A percentile compares a stretch with the other conserved stretches of the same genome.
These are phyloP conservation scores for Flueggea neowawraea DNA, from an alignment of 441 rosid genomes.

Conservation along the genomic window DNA sequence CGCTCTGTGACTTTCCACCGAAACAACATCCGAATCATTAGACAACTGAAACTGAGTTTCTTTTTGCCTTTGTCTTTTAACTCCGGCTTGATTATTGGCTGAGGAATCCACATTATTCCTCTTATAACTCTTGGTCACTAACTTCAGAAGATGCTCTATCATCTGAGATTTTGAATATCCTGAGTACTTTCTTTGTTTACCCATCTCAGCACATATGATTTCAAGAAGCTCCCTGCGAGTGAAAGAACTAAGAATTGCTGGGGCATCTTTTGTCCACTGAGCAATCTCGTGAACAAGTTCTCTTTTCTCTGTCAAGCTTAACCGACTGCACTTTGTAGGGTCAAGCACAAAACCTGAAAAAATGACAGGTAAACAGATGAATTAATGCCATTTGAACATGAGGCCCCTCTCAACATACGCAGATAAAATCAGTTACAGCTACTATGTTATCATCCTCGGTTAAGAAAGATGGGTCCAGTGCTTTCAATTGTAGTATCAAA, in stretches of 20 bases:
- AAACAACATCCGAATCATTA: no score
- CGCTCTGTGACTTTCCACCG: slow-evolving; percentile 25
- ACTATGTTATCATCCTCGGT: not conserved
- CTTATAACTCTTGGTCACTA: slow-evolving; percentile 60
- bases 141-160: slow-evolving; percentile 78
- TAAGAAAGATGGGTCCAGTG: not conserved
- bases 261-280: slow-evolving; percentile 52
- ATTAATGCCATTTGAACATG: not conserved
- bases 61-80: slow-evolving; percentile 61
- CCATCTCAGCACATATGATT: slow-evolving; percentile 92
- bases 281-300: slow-evolving; percentile 74
- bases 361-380: not conserved
- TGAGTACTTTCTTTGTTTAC: slow-evolving; percentile 92
- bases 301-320: slow-evolving; percentile 83
- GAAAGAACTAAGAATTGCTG: slow-evolving; percentile 79
- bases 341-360: slow-evolving; percentile 50
- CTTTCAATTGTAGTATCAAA: not conserved
- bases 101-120: slow-evolving; percentile 34
- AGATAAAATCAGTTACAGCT: not conserved
- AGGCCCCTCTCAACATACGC: not conserved
- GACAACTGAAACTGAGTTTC: slow-evolving; percentile 55
- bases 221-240: slow-evolving; percentile 89
- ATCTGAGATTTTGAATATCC: slow-evolving; percentile 87
- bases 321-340: slow-evolving; percentile 40
- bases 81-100: slow-evolving; percentile 30